Conservation (phyloP, 2,329 filamentous ascomycete species). For the Penicillium occitanis region DNA sequence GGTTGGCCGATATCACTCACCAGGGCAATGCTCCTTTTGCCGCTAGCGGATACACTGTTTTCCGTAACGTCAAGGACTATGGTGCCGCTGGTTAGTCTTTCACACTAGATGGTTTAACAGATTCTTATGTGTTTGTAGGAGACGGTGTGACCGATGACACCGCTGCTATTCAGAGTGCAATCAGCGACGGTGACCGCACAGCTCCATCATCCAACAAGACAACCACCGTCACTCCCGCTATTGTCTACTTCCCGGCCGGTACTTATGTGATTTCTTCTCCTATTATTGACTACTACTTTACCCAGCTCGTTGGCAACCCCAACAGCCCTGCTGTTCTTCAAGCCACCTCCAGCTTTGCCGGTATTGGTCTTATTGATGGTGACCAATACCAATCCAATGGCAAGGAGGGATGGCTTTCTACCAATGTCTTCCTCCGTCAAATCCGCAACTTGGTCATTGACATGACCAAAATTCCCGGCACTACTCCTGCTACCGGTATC, state of each 20-base stretch:
- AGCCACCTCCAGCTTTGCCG: constrained; percentile 54
- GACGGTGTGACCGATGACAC: constrained; percentile 57
- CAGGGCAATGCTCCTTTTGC: constrained; percentile 30
- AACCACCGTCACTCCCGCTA: constrained; percentile 54
- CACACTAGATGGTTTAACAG: background rate
- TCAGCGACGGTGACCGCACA: constrained; percentile 48
- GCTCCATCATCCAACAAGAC: constrained; percentile 40
- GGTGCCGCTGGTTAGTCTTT: constrained; percentile 31
- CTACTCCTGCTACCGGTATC: constrained; percentile 40
- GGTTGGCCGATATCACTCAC: constrained; percentile 35
- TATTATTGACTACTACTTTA: constrained; percentile 64
- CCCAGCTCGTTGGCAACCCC: constrained; percentile 63
- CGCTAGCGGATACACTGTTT: constrained; percentile 20
- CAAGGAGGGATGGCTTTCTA: constrained; percentile 44
- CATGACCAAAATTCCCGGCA: constrained; percentile 40
- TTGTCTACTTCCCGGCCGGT: constrained; percentile 61
- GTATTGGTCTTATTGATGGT: constrained; percentile 58
- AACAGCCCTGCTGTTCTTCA: constrained; percentile 57
- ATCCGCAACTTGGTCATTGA: constrained; percentile 67
- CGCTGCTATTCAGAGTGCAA: constrained; percentile 53
- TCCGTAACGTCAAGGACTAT: constrained; percentile 29
- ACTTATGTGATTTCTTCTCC: constrained; percentile 59
- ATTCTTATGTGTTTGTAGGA: constrained; percentile 29
- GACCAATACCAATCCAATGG: constrained; percentile 51
- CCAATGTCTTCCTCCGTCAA: constrained; percentile 64